A percentile compares a stretch with the other conserved stretches of the same genome.
These are phyloP conservation scores for Entophlyctis luteolus DNA, from an alignment of 192 early-diverging fungal species.

Conservation along the genomic window DNA sequence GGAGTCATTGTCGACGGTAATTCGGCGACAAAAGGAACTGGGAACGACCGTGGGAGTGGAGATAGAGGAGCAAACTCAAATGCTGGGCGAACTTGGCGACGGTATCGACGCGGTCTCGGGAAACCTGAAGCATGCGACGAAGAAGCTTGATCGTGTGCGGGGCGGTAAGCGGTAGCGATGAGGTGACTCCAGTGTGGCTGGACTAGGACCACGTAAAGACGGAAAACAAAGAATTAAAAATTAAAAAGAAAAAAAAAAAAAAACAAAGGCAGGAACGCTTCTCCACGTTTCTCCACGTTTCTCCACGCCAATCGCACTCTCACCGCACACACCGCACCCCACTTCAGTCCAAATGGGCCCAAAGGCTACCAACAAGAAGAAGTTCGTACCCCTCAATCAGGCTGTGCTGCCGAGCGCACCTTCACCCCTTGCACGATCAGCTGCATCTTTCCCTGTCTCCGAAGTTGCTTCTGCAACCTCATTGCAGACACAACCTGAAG, in stretches of 20 bases:
- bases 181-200: no score
- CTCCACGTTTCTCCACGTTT: no score
- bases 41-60: conserved; percentile 83
- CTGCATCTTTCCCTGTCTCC: not conserved
- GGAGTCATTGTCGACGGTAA: conserved; percentile 67
- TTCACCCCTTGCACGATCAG: not conserved
- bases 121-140: conserved; percentile 72
- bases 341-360: no score
- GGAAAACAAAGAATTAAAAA: no score
- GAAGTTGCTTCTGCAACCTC: not conserved
- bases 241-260: no score
- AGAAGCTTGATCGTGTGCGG: conserved; percentile 68
- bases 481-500: not conserved
- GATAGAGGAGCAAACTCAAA: conserved; percentile 84
- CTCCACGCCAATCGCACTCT: no score
- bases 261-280: no score
- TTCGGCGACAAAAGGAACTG: conserved; percentile 82
- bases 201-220: no score
- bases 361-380: conserved; percentile 8
- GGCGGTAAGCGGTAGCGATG: conserved; percentile 15
- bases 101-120: conserved; percentile 71
- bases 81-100: conserved; percentile 79
- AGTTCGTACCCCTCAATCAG: conserved; percentile 10
- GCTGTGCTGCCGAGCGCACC: not conserved
- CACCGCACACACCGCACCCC: not conserved